Conservation (phyloP, 2,329 filamentous ascomycete species). For the Aspergillus fumigatus region DNA sequence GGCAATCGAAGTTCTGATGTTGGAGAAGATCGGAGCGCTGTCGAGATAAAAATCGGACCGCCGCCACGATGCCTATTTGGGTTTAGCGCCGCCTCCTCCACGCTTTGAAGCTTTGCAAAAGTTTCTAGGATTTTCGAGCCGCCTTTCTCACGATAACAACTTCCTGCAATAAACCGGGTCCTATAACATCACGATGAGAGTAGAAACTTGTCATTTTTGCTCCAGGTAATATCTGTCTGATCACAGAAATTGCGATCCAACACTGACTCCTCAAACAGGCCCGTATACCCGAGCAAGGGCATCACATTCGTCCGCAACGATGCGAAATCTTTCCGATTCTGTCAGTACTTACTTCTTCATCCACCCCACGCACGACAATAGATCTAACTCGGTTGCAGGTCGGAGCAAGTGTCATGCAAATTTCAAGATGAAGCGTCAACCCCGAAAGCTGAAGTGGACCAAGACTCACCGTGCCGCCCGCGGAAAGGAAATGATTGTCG, state of each 20-base stretch:
- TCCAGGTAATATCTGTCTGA: constrained; percentile 31
- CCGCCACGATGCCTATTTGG: constrained; percentile 23
- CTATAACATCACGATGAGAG: constrained; percentile 18
- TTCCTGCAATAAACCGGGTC: background rate
- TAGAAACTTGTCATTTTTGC: constrained; percentile 68
- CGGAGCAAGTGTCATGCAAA: constrained; percentile 62
- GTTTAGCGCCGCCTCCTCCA: constrained; percentile 32
- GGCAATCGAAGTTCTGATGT: constrained; percentile 8
- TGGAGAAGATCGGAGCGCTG: constrained; percentile 11
- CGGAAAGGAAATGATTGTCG: constrained; percentile 87
- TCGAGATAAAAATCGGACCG: constrained; percentile 37
- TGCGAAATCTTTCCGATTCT: constrained; percentile 55
- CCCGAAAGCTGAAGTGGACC: constrained; percentile 94
- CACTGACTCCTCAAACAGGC: constrained; percentile 36
- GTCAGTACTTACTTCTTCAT: constrained; percentile 20
- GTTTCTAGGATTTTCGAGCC: constrained; percentile 16
- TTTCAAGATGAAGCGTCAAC: constrained; percentile 98
- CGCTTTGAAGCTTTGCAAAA: constrained; percentile 13
- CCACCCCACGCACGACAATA: background rate
- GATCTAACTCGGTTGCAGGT: constrained; percentile 35
- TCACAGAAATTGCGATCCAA: background rate
- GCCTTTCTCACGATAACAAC: constrained; percentile 12
- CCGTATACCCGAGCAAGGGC: constrained; percentile 61
- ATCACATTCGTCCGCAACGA: constrained; percentile 59
- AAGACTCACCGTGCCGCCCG: constrained; percentile 83